Conservation (phyloP, 164 flowering plant species). For the Macadamia integrifolia region DNA sequence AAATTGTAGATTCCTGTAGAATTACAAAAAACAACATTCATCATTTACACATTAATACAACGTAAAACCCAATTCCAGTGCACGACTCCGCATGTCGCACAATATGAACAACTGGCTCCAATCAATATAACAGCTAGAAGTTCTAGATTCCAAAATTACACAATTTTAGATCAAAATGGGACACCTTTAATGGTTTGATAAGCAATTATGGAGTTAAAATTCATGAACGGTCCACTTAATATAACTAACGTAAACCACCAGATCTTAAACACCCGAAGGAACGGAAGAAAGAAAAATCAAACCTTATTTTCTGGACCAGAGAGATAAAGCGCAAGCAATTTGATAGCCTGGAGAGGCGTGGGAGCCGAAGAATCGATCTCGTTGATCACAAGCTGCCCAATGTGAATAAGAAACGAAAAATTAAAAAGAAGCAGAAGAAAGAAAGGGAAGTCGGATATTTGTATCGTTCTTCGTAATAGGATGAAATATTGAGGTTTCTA, state of each 20-base stretch:
- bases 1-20: conserved; percentile 53
- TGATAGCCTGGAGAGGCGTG: conserved; percentile 92
- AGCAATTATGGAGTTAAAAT: not conserved
- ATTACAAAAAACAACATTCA: conserved; percentile 9
- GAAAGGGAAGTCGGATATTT: not conserved
- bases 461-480: not conserved
- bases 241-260: not conserved
- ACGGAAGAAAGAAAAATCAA: not conserved
- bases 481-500: not conserved
- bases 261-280: conserved; percentile 10
- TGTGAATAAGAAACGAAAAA: conserved; percentile 5
- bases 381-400: conserved; percentile 59
- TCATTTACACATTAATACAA: not conserved
- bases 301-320: conserved; percentile 75
- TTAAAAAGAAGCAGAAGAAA: not conserved
- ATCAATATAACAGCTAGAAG: too few relatives aligned
- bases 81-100: too few relatives aligned
- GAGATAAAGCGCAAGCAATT: conserved; percentile 81
- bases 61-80: too few relatives aligned
- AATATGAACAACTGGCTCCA: too few relatives aligned
- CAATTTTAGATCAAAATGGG: too few relatives aligned
- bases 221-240: not conserved
- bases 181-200: not conserved
- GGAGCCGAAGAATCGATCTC: conserved; percentile 84
- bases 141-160: too few relatives aligned